Evolutionary conservation across 2,329 filamentous ascomycete genomes (phyloP).

Genomic region (Didymellaceae sp.): DNA sequence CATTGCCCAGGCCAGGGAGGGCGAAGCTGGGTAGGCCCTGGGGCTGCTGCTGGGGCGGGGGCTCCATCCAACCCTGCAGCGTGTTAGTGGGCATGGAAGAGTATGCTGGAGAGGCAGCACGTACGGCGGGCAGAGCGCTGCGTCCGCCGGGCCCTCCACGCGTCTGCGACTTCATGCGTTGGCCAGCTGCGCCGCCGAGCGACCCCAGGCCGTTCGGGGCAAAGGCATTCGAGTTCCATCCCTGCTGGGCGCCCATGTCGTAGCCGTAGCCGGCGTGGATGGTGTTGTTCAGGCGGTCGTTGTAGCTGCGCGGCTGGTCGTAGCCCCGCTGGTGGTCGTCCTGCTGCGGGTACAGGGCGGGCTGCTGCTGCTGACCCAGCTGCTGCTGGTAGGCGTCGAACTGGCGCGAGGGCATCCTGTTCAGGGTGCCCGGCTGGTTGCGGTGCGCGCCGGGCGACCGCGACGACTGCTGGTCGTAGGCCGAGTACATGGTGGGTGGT

Average conservation of each 20-base stretch:
- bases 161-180: constrained; percentile 62
- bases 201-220: constrained; percentile 71
- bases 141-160: constrained; percentile 60
- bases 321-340: constrained; percentile 34
- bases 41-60: constrained; percentile 27
- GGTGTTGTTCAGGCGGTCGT: constrained; percentile 65
- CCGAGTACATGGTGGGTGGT: constrained; percentile 44
- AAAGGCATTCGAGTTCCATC: constrained; percentile 80
- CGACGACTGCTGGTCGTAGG: constrained; percentile 55
- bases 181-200: constrained; percentile 56
- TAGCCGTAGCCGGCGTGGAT: constrained; percentile 69
- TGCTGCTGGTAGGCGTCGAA: constrained; percentile 75
- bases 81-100: not conserved
- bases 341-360: constrained; percentile 67
- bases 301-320: constrained; percentile 59
- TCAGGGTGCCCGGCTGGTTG: constrained; percentile 67
- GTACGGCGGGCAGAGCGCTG: constrained; percentile 74
- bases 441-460: constrained; percentile 79
- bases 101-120: constrained; percentile 36
- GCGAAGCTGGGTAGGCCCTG: constrained; percentile 53
- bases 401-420: constrained; percentile 76
- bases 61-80: constrained; percentile 67
- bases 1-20: constrained; percentile 49
- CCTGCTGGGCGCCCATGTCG: constrained; percentile 72
- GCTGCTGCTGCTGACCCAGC: constrained; percentile 57